Evolutionary conservation across 768 basidiomycete genomes (phyloP).

Genomic region (Termitomyces sp.): DNA sequence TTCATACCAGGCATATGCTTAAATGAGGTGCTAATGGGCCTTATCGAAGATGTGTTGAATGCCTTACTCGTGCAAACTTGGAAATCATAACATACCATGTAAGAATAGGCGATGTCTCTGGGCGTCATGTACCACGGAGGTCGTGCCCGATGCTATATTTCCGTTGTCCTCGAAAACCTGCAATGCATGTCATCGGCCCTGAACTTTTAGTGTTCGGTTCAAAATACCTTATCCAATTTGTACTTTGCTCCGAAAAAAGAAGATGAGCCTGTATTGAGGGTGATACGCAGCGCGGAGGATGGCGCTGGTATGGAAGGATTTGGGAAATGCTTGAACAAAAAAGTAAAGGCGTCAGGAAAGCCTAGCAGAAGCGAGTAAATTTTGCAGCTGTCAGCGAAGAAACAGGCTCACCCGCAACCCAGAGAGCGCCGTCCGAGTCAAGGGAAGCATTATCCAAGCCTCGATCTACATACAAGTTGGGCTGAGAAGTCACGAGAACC

Average conservation of each 20-base stretch:
- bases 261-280: conserved; percentile 48
- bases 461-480: conserved; percentile 35
- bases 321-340: conserved; percentile 35
- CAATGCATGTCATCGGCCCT: conserved; percentile 8
- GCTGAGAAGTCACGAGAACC: neutral
- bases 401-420: conserved; percentile 53
- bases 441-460: conserved; percentile 61
- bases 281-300: conserved; percentile 50
- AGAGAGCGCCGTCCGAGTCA: conserved; percentile 58
- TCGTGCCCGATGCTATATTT: conserved; percentile 50
- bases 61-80: neutral
- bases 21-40: conserved; percentile 13
- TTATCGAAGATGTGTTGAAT: neutral
- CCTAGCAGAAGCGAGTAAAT: conserved; percentile 28
- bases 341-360: conserved; percentile 39
- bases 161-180: conserved; percentile 74
- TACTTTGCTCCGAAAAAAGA: conserved; percentile 63
- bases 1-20: conserved; percentile 7
- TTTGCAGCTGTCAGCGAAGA: neutral
- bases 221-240: conserved; percentile 51
- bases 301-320: conserved; percentile 43
- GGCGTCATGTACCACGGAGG: conserved; percentile 56
- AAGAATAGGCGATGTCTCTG: conserved; percentile 51
- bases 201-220: neutral
- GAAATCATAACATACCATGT: conserved; percentile 42